Conservation (phyloP, 805 yeast species). For the Ogataea nitratoaversa region DNA sequence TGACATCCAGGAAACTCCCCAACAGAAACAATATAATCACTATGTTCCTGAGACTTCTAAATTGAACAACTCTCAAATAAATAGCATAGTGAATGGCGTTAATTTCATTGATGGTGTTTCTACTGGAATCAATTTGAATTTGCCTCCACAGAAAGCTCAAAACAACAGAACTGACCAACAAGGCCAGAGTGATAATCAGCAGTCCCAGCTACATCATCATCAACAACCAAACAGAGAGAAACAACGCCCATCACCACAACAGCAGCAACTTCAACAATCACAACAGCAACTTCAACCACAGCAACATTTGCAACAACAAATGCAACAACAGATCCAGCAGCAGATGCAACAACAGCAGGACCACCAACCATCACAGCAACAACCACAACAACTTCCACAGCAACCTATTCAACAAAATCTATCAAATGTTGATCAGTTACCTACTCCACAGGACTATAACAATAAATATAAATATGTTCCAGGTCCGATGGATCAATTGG, state of each 20-base stretch:
- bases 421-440: background rate
- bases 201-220: background rate
- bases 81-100: constrained; percentile 28
- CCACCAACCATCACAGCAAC: background rate
- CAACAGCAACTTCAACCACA: background rate
- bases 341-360: background rate
- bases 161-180: background rate
- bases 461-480: constrained; percentile 50
- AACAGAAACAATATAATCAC: constrained; percentile 5
- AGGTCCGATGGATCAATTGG: constrained; percentile 81
- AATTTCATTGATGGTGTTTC: constrained; percentile 32
- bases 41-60: constrained; percentile 11
- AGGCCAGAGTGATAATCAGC: constrained; percentile 1
- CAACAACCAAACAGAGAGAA: constrained; percentile 3
- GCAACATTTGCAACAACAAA: constrained; percentile 1
- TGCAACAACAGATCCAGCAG: constrained; percentile 6
- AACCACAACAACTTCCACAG: constrained; percentile 3
- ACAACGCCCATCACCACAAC: constrained; percentile 1
- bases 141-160: constrained; percentile 12
- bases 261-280: background rate
- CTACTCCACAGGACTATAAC: constrained; percentile 1
- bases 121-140: constrained; percentile 29
- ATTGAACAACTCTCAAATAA: constrained; percentile 17
- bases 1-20: background rate
- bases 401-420: background rate